These are phyloP conservation scores for Mediolabrus comicus DNA, from an alignment of 108 stramenopile species.

Conservation along the genomic window DNA sequence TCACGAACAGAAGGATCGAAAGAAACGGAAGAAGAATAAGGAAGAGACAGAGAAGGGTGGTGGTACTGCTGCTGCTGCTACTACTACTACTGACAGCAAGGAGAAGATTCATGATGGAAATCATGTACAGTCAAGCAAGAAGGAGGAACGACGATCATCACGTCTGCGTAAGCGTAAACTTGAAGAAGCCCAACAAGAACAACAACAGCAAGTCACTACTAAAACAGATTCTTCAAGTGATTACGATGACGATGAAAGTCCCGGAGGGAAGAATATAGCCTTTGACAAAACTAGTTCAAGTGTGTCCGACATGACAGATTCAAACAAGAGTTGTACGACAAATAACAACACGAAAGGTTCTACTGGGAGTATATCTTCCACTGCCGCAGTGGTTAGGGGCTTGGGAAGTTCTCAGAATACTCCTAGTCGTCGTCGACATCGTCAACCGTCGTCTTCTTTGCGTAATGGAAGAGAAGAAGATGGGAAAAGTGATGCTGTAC, in stretches of 20 bases:
- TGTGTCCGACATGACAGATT: constrained; percentile 75
- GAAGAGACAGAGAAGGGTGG: not conserved
- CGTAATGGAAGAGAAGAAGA: not conserved
- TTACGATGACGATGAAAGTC: constrained; percentile 29
- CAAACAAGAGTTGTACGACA: constrained; percentile 41
- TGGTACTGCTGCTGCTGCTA: not conserved
- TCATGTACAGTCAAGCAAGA: not conserved
- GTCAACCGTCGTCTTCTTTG: not conserved
- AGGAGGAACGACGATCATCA: constrained; percentile 1
- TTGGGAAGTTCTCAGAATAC: constrained; percentile 11
- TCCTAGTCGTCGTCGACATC: constrained; percentile 1
- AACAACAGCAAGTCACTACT: not conserved
- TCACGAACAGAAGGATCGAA: too few relatives aligned
- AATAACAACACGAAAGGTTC: not conserved
- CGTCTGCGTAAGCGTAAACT: constrained; percentile 1
- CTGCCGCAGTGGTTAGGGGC: constrained; percentile 62
- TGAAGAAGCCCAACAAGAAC: constrained; percentile 2
- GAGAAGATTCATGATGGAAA: constrained; percentile 14
- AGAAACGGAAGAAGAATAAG: too few relatives aligned
- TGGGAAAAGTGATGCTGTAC: not conserved
- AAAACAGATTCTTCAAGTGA: constrained; percentile 39
- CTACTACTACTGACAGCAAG: constrained; percentile 11
- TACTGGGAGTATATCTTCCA: constrained; percentile 61
- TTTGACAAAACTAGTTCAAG: constrained; percentile 55
- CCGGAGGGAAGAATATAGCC: constrained; percentile 48